Evolutionary conservation across 306 rosid species (phyloP).

Genomic region (Acacia confusa): DNA sequence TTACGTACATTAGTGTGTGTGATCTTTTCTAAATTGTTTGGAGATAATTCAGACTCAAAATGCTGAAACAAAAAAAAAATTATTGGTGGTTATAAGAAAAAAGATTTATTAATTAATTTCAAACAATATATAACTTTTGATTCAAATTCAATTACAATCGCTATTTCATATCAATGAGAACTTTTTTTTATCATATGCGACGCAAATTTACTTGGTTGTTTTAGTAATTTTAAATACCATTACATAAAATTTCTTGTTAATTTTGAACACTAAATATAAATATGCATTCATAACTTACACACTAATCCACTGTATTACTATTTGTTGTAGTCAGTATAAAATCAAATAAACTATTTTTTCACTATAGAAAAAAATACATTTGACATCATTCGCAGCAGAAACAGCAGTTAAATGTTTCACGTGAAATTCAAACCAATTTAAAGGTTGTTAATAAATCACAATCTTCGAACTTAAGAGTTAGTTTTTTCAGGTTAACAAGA

Average conservation of each 20-base stretch:
- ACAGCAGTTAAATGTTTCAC: neutral
- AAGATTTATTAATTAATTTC: no score
- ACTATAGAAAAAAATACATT: neutral
- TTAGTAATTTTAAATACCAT: neutral
- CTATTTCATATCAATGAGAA: neutral
- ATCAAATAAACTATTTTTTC: neutral
- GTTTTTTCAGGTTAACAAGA: neutral
- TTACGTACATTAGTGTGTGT: no score
- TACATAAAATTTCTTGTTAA: neutral
- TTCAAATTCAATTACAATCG: neutral
- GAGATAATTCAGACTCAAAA: no score
- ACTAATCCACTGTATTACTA: neutral
- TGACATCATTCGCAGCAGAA: neutral
- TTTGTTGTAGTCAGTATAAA: neutral
- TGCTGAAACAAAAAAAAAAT: no score
- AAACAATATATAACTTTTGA: neutral
- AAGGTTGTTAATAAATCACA: neutral
- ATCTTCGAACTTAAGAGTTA: no score
- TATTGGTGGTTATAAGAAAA: neutral
- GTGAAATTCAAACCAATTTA: neutral
- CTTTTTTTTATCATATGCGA: neutral
- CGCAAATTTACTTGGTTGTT: neutral
- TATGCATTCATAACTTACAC: neutral
- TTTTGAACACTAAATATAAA: neutral
- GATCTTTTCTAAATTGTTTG: neutral